A percentile compares a stretch with the other conserved stretches of the same genome.
phyloP scores from a whole-genome alignment of 2,329 filamentous ascomycete genomes.

The Teratosphaeria viscida region DNA sequence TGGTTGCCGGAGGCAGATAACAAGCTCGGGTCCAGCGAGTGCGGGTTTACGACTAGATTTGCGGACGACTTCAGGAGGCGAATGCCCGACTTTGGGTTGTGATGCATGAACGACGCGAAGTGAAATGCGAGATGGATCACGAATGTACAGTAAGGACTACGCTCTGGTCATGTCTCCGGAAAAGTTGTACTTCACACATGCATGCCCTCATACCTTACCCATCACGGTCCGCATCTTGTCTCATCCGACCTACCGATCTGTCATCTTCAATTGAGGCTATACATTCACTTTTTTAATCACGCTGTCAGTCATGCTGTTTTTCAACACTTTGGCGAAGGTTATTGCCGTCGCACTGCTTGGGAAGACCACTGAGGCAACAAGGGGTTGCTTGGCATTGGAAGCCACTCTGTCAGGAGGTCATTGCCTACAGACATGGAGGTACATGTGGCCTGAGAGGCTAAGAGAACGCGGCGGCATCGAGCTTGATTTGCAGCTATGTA shows the following conservation, averaged over 20 bases:
- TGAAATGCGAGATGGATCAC: neutral
- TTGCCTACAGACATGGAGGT: neutral
- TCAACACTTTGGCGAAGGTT: too few relatives aligned
- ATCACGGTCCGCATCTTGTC: neutral
- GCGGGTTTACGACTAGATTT: slow-evolving; percentile 11
- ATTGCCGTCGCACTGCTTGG: too few relatives aligned
- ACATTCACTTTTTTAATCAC: neutral
- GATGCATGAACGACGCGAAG: neutral
- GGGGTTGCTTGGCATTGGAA: too few relatives aligned
- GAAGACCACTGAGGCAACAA: too few relatives aligned
- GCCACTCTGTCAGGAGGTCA: too few relatives aligned
- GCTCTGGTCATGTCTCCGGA: neutral
- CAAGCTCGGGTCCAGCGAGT: slow-evolving; percentile 24
- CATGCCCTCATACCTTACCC: neutral
- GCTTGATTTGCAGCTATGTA: neutral
- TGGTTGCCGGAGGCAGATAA: slow-evolving; percentile 40
- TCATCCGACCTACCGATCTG: neutral
- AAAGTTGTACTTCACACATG: neutral
- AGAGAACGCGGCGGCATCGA: neutral
- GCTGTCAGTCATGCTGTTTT: neutral
- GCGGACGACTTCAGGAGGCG: slow-evolving; percentile 3
- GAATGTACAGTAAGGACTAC: neutral
- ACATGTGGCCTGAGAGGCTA: neutral
- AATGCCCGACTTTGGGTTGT: neutral
- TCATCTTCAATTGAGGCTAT: neutral